Evolutionary conservation across 352 stramenopile genomes (phyloP).

Genomic region (Nothophytophthora sp.): DNA sequence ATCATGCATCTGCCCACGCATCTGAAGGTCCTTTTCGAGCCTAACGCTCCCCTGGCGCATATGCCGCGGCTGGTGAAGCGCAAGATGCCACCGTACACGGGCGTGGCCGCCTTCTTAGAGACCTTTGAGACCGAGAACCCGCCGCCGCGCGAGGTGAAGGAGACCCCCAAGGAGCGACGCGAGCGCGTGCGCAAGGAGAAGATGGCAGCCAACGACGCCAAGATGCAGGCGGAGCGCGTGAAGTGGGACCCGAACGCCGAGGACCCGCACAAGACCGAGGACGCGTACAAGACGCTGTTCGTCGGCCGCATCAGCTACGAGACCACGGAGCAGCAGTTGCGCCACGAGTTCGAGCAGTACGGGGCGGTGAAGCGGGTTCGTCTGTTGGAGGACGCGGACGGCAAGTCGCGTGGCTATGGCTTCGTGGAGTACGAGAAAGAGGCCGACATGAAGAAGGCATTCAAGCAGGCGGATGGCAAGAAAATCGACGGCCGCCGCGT

Average conservation of each 20-base stretch:
- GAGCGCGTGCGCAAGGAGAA: constrained; percentile 67
- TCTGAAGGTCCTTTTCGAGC: constrained; percentile 83
- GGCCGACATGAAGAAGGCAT: constrained; percentile 96
- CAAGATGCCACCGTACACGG: constrained; percentile 86
- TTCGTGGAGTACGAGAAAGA: constrained; percentile 99
- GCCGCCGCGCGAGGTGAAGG: constrained; percentile 53
- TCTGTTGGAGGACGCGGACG: constrained; percentile 85
- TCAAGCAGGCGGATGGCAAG: constrained; percentile 94
- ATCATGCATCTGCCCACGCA: constrained; percentile 81
- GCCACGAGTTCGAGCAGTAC: constrained; percentile 96
- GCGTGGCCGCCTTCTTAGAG: constrained; percentile 43
- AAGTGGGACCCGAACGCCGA: constrained; percentile 75
- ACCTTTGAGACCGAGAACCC: constrained; percentile 65
- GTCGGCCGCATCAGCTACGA: constrained; percentile 97
- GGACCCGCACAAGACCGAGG: constrained; percentile 74
- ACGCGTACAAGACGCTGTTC: constrained; percentile 99
- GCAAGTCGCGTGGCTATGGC: constrained; percentile 94
- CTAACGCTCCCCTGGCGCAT: constrained; percentile 72
- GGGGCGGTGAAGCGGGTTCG: constrained; percentile 90
- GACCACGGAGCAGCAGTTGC: constrained; percentile 97
- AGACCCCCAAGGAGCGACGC: constrained; percentile 78
- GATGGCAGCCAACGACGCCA: constrained; percentile 53
- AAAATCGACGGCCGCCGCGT: constrained; percentile 96
- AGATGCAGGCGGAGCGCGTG: constrained; percentile 59
- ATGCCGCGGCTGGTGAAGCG: constrained; percentile 77